Evolutionary conservation across 2,329 filamentous ascomycete genomes (phyloP), one percentile per base, ranked within the genome.

Genomic region (Colletotrichum theobromicola): DNA sequence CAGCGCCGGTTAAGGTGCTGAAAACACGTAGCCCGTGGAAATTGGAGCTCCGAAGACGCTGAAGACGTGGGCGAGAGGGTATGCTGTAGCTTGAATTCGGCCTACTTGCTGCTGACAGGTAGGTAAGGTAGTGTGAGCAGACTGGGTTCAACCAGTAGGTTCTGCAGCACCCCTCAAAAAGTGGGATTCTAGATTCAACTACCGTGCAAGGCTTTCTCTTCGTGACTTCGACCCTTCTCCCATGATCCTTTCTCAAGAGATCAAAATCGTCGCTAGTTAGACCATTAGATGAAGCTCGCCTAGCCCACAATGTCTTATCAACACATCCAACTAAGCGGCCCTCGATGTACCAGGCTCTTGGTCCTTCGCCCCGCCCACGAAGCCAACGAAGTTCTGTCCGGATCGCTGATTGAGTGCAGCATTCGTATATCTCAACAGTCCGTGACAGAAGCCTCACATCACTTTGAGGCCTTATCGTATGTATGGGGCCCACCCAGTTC

Each of bases 221-320:
- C 13, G n/a, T 50, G 10, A 13, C 0, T 46, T 46, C 4, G 0
- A 10, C n/a, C 42, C 42, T 13, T 50, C 10, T 50, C 4, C n/a
- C 0, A n/a, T 13, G 0, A 0, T 13, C 0, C n/a, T 50, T 50
- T 21, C n/a, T 3, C 10, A 0, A 13, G 8, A 50, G 0, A 10
- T 0, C 42, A 13, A 50, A 7, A 1, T 0, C 42, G 21, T 50
- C 1, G 10, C 42, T 21, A 0, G 13, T 18, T 0, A 35, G 32
- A 8, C 30, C 26, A 24, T 12, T 61, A 2, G 30, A 34, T 13
- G n/a, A 16, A 9, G 0, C 1, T 61, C 24, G 5, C 30, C 0
- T 9, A 1, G 13, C 16, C 0, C 57, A 9, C 4, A 35, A 61
- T 61, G 28, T 8, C 57, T 8, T 35, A 61, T 61, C 57, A 35